phyloP scores from a whole-genome alignment of 768 basidiomycete species.

The Chalciporus sphaerocephalus region DNA sequence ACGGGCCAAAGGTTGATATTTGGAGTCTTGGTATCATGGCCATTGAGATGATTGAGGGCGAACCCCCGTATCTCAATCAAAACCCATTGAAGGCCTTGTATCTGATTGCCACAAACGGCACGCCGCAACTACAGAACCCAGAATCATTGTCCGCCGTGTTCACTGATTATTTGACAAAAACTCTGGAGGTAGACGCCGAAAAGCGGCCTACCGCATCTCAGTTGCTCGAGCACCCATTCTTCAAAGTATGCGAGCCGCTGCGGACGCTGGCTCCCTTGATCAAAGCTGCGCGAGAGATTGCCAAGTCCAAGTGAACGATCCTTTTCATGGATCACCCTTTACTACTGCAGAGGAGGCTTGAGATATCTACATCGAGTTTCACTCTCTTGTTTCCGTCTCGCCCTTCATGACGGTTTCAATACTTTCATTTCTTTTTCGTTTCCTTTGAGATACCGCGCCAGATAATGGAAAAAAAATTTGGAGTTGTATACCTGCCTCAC shows the following conservation, averaged over 20 bases:
- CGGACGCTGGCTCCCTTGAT: slow-evolving; percentile 84
- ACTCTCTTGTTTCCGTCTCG: slow-evolving; percentile 3
- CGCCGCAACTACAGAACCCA: slow-evolving; percentile 93
- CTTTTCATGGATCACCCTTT: not conserved
- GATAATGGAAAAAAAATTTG: slow-evolving; percentile 6
- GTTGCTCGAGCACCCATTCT: slow-evolving; percentile 84
- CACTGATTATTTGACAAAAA: slow-evolving; percentile 83
- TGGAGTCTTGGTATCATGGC: slow-evolving; percentile 98
- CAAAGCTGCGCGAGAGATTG: slow-evolving; percentile 86
- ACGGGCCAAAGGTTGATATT: slow-evolving; percentile 97
- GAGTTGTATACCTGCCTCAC: slow-evolving; percentile 14
- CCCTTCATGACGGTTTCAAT: slow-evolving; percentile 17
- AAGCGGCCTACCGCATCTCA: slow-evolving; percentile 84
- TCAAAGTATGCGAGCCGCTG: slow-evolving; percentile 81
- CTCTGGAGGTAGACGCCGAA: slow-evolving; percentile 92
- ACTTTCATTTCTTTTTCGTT: not conserved
- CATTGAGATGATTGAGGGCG: slow-evolving; percentile 98
- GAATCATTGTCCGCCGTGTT: slow-evolving; percentile 72
- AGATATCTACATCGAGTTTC: slow-evolving; percentile 12
- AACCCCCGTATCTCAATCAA: slow-evolving; percentile 94
- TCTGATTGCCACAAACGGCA: slow-evolving; percentile 97
- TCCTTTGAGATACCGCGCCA: slow-evolving; percentile 13
- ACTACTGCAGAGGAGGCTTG: slow-evolving; percentile 3
- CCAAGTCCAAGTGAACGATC: slow-evolving; percentile 47
- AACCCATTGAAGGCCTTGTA: slow-evolving; percentile 96